phyloP scores from a whole-genome alignment of 2,329 filamentous ascomycete species.

The Sordariomycetes sp. region DNA sequence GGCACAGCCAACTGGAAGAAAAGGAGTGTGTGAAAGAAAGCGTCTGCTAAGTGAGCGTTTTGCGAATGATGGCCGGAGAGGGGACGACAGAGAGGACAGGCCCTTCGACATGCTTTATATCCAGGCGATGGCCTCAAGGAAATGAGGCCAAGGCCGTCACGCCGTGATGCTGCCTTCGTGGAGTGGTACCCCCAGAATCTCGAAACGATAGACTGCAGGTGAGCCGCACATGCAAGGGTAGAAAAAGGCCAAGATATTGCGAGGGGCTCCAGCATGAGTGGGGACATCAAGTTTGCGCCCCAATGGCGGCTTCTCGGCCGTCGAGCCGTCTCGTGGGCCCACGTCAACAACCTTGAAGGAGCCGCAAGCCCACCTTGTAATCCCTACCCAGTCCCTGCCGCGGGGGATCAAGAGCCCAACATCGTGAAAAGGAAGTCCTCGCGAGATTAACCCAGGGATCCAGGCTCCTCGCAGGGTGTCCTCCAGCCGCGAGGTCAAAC shows the following conservation, averaged over 20 bases:
- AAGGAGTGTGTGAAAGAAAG: not conserved
- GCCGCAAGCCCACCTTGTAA: not conserved
- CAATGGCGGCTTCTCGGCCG: not conserved
- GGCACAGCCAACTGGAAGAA: not conserved
- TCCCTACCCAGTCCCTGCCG: too few relatives aligned
- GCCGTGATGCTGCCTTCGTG: not conserved
- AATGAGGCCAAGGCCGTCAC: not conserved
- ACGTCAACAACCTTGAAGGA: not conserved
- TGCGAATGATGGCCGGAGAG: not conserved
- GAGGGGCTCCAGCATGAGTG: not conserved
- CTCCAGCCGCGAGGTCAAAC: too few relatives aligned
- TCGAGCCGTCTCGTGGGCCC: not conserved
- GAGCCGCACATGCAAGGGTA: too few relatives aligned
- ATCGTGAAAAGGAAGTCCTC: not conserved
- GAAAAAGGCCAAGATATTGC: too few relatives aligned
- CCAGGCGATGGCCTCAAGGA: not conserved
- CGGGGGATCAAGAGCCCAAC: not conserved
- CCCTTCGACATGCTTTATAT: not conserved
- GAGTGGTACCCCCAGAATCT: not conserved
- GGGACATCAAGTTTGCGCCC: not conserved
- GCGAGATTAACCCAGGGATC: not conserved
- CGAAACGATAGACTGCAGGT: too few relatives aligned
- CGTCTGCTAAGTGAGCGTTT: not conserved
- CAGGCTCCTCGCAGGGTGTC: too few relatives aligned
- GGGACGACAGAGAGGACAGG: not conserved